A percentile compares a stretch with the other conserved stretches of the same genome.
Evolutionary conservation across 2,329 filamentous ascomycete species (phyloP).

Genomic region (Hypoxylon sp.): DNA sequence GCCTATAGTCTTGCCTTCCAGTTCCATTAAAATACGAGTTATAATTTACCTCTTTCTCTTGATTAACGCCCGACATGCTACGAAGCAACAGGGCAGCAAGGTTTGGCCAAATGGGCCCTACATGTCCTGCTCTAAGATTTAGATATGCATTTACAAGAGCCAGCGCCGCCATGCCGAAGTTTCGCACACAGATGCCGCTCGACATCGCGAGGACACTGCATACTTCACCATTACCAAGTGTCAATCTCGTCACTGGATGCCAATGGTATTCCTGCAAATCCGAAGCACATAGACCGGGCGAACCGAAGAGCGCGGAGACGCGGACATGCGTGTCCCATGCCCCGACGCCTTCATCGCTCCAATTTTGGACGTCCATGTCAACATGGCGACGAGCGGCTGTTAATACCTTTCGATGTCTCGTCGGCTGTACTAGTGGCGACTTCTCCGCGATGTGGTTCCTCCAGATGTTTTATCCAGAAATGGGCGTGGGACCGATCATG

Average conservation of each 20-base stretch:
- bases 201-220: not conserved
- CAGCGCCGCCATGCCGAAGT: not conserved
- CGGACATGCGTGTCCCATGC: not conserved
- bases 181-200: not conserved
- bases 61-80: not conserved
- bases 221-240: not conserved
- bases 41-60: not conserved
- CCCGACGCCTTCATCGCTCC: not conserved
- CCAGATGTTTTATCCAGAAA: conserved; percentile 60
- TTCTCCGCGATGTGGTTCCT: conserved; percentile 68
- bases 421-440: conserved; percentile 68
- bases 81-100: not conserved
- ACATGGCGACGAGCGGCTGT: conserved; percentile 64
- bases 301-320: not conserved
- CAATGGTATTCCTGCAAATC: not conserved
- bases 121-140: not conserved
- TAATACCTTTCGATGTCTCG: conserved; percentile 67
- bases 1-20: not conserved
- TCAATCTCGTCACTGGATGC: not conserved
- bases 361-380: conserved; percentile 52
- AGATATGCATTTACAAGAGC: not conserved
- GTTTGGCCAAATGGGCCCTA: not conserved
- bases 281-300: not conserved
- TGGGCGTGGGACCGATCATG: conserved; percentile 65
- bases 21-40: not conserved